Base-by-base conservation (phyloP, 108 stramenopile genomes). In the Nitzschia sp. region DNA sequence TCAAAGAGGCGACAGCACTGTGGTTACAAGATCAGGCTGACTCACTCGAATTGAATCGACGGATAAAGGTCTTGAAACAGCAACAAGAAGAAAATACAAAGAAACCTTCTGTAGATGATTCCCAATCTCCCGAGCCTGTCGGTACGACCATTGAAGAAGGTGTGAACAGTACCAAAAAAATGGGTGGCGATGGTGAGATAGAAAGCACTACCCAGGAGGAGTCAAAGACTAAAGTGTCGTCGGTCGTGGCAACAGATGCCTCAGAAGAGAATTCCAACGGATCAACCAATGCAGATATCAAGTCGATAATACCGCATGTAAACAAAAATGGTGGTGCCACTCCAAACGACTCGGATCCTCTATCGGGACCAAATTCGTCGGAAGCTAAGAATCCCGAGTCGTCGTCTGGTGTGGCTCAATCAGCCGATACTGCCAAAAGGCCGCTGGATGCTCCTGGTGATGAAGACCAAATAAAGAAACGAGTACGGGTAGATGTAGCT, bases 1-100 rank as follows among this genome's bases (percentile, higher is more conserved):
- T 86, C 21, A 71, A 83, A 50, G 73, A 68, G 16, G 85, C 81
- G 25, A 65, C 69, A 1, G 19, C 48, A 2, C 59, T 78, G 45
- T 69, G 73, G 35, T 80, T 85, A 34, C 75, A 75, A 63, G 74
- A 82, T 30, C 76, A 81, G 55, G 69, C 77, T 3, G 46, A 56
- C 33, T 79, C 80, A 1, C 57, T 85, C 41, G 71, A 77, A 30
- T 47, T 85, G 21, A 85, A 85, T 59, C 67, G 68, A 41, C 52
- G 85, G n/a, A 85, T 85, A 71, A 74, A 71, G 33, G 13, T 72
- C 2, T 53, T 80, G 64, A 26, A 47, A 45, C 52, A 70, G 53
- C 48, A 66, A 48, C 47, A 71, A 32, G 27, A 75, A 13, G 38
- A 53, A 58, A 30, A 17, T 15, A 55, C 19, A 16, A 45, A 45